These are phyloP conservation scores for Tuber aestivum DNA, from an alignment of 495 filamentous ascomycete species.

Conservation along the genomic window DNA sequence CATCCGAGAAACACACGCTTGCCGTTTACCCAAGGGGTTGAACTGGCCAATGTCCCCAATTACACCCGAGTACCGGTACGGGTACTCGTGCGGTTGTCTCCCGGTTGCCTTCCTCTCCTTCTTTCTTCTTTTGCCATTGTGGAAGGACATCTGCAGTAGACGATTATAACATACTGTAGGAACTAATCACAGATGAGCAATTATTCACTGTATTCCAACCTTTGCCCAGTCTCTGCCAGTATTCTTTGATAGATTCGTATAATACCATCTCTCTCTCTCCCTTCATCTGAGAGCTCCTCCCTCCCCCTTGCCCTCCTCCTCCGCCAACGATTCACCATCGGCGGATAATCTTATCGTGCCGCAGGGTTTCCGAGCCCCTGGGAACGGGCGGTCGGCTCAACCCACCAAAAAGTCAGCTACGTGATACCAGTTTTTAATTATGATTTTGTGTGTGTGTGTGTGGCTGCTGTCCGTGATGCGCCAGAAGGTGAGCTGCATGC, in stretches of 20 bases:
- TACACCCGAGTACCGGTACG: background rate
- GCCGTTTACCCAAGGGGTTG: background rate
- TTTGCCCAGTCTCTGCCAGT: background rate
- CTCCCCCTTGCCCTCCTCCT: background rate
- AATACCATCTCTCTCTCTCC: background rate
- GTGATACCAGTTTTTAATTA: background rate
- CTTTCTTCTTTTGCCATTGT: background rate
- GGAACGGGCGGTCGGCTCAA: conserved; percentile 32
- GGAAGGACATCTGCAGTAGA: background rate
- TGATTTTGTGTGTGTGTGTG: background rate
- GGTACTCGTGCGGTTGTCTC: background rate
- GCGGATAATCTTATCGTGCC: conserved; percentile 30
- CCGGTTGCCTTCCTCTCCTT: background rate
- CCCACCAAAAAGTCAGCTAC: conserved; percentile 15
- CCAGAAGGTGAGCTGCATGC: conserved; percentile 32
- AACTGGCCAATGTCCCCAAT: background rate
- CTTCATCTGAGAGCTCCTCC: background rate
- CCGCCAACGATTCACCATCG: background rate
- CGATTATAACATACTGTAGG: background rate
- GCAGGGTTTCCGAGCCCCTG: conserved; percentile 16
- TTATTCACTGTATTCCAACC: background rate
- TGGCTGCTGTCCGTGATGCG: conserved; percentile 11
- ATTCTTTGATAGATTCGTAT: background rate
- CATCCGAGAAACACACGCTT: background rate
- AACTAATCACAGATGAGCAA: background rate